phyloP scores from a whole-genome alignment of 352 stramenopile species.

The Globisporangium apiculatum region DNA sequence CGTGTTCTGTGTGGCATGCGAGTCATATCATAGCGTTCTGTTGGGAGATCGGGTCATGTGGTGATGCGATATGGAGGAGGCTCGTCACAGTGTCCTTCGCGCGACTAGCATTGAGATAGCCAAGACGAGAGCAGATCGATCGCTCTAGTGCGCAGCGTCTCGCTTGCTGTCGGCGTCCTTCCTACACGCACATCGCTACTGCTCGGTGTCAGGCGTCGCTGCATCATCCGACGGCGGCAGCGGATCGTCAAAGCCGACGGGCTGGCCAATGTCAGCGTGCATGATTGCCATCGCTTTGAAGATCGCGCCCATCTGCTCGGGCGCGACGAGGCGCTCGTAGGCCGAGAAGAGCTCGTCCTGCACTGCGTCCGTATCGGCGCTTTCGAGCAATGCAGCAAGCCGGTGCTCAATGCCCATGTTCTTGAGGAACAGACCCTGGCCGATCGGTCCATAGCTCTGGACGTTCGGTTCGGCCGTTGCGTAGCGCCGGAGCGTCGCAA shows the following conservation, averaged over 20 bases:
- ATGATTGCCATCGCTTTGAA: slow-evolving; percentile 93
- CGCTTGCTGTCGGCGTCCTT: too few relatives aligned
- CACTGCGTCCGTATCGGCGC: slow-evolving; percentile 73
- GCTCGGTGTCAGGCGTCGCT: not conserved
- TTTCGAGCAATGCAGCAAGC: slow-evolving; percentile 86
- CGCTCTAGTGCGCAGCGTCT: too few relatives aligned
- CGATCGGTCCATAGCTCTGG: slow-evolving; percentile 82
- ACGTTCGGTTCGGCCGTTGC: slow-evolving; percentile 49
- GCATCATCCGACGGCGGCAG: slow-evolving; percentile 1
- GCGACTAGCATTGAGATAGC: too few relatives aligned
- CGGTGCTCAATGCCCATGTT: slow-evolving; percentile 94
- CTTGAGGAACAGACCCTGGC: slow-evolving; percentile 91
- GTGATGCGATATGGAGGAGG: too few relatives aligned
- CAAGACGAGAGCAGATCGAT: too few relatives aligned
- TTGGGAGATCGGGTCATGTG: too few relatives aligned
- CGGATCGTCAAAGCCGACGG: slow-evolving; percentile 53
- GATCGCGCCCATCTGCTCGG: slow-evolving; percentile 91
- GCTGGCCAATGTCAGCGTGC: slow-evolving; percentile 40
- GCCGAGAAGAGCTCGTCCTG: slow-evolving; percentile 87
- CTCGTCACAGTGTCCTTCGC: too few relatives aligned
- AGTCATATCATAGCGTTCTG: too few relatives aligned
- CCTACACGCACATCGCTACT: too few relatives aligned
- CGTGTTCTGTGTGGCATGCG: too few relatives aligned
- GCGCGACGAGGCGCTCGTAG: slow-evolving; percentile 88
- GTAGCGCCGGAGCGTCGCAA: slow-evolving; percentile 68